phyloP scores from a whole-genome alignment of 2,329 filamentous ascomycete species.

The Blastomyces parvus region DNA sequence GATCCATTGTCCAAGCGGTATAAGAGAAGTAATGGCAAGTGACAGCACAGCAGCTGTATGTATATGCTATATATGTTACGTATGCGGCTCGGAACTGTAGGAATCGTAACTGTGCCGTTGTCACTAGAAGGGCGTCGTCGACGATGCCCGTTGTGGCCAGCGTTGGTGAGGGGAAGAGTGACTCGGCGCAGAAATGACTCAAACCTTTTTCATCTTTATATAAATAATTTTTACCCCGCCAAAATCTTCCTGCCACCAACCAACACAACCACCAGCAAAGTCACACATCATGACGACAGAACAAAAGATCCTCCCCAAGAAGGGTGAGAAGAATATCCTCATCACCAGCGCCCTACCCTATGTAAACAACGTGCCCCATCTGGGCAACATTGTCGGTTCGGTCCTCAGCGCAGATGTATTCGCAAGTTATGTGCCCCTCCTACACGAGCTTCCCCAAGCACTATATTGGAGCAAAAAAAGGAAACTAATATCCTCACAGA shows the following conservation, averaged over 20 bases:
- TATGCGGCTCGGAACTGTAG: background rate
- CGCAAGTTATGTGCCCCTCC: slow-evolving; percentile 43
- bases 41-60: background rate
- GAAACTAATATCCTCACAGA: slow-evolving; percentile 10
- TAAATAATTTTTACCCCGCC: background rate
- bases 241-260: slow-evolving; percentile 12
- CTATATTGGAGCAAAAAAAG: background rate
- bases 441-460: background rate
- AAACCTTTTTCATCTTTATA: background rate
- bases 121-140: background rate
- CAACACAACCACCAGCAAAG: slow-evolving; percentile 6
- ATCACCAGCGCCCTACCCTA: slow-evolving; percentile 90
- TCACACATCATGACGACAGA: slow-evolving; percentile 14
- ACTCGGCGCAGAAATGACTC: background rate
- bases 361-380: slow-evolving; percentile 68
- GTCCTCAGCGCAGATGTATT: slow-evolving; percentile 86
- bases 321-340: slow-evolving; percentile 75
- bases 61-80: background rate
- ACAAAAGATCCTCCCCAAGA: slow-evolving; percentile 19
- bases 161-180: background rate
- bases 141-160: background rate
- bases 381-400: slow-evolving; percentile 81
- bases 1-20: background rate
- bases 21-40: background rate
- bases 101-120: background rate